Evolutionary conservation across 306 rosid species (phyloP), one percentile per base, ranked within the genome.

Genomic region (Lupinus albus): DNA sequence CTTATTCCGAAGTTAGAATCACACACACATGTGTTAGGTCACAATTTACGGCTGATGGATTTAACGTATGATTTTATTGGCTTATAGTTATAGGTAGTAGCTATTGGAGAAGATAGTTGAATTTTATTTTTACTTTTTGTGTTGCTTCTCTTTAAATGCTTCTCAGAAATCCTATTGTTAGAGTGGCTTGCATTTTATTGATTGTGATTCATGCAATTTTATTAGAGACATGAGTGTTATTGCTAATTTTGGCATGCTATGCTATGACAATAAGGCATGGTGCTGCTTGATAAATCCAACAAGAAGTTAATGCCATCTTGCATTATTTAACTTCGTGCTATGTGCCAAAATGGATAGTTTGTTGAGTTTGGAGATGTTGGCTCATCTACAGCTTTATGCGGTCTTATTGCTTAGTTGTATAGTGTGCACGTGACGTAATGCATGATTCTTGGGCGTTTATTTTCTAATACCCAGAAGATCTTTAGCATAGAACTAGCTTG

Each of bases 181-280:
- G 32, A 3, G 42, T 53, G 46, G 73, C 39, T 67, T 67, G 42
- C n/a, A n/a, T 53, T 52, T 52, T 52, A 41, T 52, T 38, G 72
- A 67, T 8, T 52, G 51, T 50, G 60, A 10, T 67, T 67, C 39
- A 8, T 53, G 25, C 49, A 53, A 32, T 13, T 30, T 47, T 47
- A 14, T 32, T 32, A 48, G 59, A 32, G 59, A 32, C 50, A 25
- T 32, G 12, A 39, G 58, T 39, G 21, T 11, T 17, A 46, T 46
- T 46, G 7, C 50, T 6, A 46, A n/a, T 33, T 32, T 49, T 49
- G 48, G 59, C 47, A 65, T 65, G 60, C 71, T 16, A 10, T 48
- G 51, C 42, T 8, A 28, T 7, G 15, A n/a, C 14, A 6, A 60
- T 39, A 42, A 21, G 35, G 51, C 16, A 25, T 25, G 28, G 28